Base-by-base conservation (phyloP, 139 green algal species). In the Yamagishiella unicocca region DNA sequence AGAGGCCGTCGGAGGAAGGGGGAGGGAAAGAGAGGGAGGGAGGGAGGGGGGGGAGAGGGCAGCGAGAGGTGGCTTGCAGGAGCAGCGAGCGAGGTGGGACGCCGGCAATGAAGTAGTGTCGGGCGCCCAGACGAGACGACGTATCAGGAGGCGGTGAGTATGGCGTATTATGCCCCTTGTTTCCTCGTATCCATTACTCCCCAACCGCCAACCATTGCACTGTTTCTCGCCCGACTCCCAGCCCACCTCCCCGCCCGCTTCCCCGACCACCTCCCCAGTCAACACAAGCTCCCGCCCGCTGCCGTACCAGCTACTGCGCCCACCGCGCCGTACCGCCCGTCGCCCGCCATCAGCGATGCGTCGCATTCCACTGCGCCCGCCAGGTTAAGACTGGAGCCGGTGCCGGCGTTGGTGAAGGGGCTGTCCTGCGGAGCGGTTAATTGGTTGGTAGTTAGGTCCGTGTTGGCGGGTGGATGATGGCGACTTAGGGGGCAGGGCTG, bases 291-390 rank as follows among this genome's bases (percentile, higher is more conserved):
- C 67, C 33, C 38, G 4, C 70, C 37, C 77, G n/a, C n/a, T n/a
- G n/a, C n/a, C n/a, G n/a, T n/a, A 96, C 95, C 95, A 85, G 93
- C 85, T 8, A 89, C 93, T 14, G 95, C 96, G 0, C 89, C 96
- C 17, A 98, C 90, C 14, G 94, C 93, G 0, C 96, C 96, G 87
- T 94, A 96, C 0, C 85, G 71, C 4, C 91, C 93, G 12, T 90
- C 93, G 1, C 86, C 83, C 0, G 73, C 79, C 94, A 97, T 97
- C 38, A 97, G 68, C 75, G 90, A 92, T 2, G 96, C 96, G 77
- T 98, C 96, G 83, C 94, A 96, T 85, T 98, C 96, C 33, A 98
- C 96, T 17, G n/a, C 2, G 1, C 96, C 96, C 1, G 61, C 31
- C 17, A 93, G 35, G 12, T 90, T 96, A 22, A 98, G 90, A 76